Evolutionary conservation across 2,329 filamentous ascomycete genomes (phyloP).

Genomic region (Penicillium nordicum): DNA sequence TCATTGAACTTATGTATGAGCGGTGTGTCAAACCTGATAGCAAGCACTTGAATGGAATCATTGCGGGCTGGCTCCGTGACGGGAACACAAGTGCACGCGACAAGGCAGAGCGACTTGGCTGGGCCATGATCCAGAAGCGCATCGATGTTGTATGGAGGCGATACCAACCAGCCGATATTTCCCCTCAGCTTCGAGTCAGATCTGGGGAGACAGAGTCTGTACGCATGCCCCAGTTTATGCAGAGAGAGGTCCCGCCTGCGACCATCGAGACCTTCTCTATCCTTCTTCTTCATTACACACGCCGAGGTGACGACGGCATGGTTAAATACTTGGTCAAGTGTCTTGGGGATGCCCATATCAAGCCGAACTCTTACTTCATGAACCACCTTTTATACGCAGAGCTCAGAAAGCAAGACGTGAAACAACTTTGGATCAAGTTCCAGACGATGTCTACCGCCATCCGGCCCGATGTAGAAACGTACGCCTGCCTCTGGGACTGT

Average conservation of each 20-base stretch:
- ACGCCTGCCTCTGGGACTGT: constrained; percentile 62
- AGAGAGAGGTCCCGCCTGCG: constrained; percentile 53
- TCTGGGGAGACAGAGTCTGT: constrained; percentile 17
- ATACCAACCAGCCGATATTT: constrained; percentile 20
- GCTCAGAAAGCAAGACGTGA: constrained; percentile 56
- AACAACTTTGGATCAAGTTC: constrained; percentile 57
- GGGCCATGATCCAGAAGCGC: constrained; percentile 71
- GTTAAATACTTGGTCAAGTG: constrained; percentile 61
- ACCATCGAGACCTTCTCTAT: constrained; percentile 76
- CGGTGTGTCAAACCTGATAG: constrained; percentile 65
- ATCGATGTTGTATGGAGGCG: constrained; percentile 58
- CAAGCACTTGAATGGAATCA: constrained; percentile 76
- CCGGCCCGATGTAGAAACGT: constrained; percentile 65
- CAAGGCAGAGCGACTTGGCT: constrained; percentile 66
- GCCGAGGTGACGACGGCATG: constrained; percentile 56
- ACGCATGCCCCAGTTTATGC: constrained; percentile 39
- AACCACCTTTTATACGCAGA: constrained; percentile 72
- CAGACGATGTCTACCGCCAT: constrained; percentile 52
- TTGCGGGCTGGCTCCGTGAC: constrained; percentile 72
- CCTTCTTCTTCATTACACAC: constrained; percentile 67
- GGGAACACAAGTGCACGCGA: constrained; percentile 53
- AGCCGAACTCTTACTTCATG: constrained; percentile 70
- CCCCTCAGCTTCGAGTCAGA: constrained; percentile 28
- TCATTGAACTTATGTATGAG: constrained; percentile 71
- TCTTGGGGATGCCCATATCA: constrained; percentile 62